These are phyloP conservation scores for Ramaria rubella DNA, from an alignment of 768 basidiomycete genomes.

Conservation along the genomic window DNA sequence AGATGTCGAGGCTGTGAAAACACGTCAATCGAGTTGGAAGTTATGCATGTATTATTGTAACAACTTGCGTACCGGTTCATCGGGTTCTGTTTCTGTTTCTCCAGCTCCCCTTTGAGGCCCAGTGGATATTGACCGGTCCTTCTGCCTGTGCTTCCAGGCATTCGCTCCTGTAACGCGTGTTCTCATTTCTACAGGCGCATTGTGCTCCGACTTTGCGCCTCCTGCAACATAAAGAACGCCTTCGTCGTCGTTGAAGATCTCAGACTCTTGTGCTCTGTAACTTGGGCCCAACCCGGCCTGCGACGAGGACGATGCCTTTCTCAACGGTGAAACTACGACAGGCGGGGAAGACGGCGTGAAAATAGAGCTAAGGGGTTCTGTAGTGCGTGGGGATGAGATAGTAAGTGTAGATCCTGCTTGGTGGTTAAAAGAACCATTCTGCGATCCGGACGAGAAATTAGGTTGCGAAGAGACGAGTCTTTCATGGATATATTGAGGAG, in stretches of 20 bases:
- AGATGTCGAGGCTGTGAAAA: constrained; percentile 49
- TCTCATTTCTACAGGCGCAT: not conserved
- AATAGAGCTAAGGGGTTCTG: not conserved
- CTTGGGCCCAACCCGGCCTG: not conserved
- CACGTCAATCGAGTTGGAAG: not conserved
- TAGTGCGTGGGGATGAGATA: not conserved
- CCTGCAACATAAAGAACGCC: not conserved
- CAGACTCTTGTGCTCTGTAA: not conserved
- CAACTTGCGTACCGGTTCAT: constrained; percentile 58
- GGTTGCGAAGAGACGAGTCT: not conserved
- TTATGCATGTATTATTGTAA: constrained; percentile 3
- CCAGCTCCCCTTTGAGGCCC: constrained; percentile 47
- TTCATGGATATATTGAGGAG: not conserved
- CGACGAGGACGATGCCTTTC: not conserved
- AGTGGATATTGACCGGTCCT: constrained; percentile 39
- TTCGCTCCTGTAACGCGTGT: not conserved
- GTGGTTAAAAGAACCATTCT: too few relatives aligned
- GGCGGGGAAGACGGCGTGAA: not conserved
- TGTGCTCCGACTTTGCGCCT: not conserved
- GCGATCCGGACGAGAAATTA: too few relatives aligned
- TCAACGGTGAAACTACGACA: not conserved
- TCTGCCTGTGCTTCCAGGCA: not conserved
- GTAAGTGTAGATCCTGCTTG: not conserved
- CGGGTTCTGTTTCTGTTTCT: constrained; percentile 74
- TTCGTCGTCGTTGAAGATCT: not conserved